A percentile compares a stretch with the other conserved stretches of the same genome.
Conservation (phyloP, 1,284 basidiomycete genomes). For the Tetrapyrgos nigripes region DNA sequence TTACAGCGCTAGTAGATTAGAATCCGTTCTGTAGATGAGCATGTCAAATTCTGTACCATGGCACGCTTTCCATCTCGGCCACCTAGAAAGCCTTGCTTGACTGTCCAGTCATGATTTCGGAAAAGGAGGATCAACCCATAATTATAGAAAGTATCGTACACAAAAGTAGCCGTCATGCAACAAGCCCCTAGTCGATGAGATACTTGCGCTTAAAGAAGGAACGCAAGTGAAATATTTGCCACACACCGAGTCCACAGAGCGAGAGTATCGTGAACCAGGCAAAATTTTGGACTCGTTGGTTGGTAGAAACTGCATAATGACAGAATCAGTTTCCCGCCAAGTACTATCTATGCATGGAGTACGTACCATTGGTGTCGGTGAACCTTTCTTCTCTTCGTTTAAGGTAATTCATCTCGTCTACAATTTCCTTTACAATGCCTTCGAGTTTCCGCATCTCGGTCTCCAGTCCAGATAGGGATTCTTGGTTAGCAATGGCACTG, state of each 20-base stretch:
- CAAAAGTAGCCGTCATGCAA: background rate
- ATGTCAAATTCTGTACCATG: too few relatives aligned
- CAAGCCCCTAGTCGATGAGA: slow-evolving; percentile 80
- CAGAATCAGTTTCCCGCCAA: slow-evolving; percentile 6
- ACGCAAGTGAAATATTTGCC: slow-evolving; percentile 95
- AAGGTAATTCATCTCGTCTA: slow-evolving; percentile 94
- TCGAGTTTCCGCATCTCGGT: slow-evolving; percentile 99
- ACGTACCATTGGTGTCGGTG: slow-evolving; percentile 90
- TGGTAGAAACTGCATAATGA: slow-evolving; percentile 88
- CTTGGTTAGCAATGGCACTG: slow-evolving; percentile 98
- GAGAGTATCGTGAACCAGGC: slow-evolving; percentile 88
- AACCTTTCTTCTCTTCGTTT: slow-evolving; percentile 91
- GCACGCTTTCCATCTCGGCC: too few relatives aligned
- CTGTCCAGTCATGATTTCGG: too few relatives aligned
- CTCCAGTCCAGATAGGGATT: slow-evolving; percentile 94
- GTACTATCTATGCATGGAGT: slow-evolving; percentile 5
- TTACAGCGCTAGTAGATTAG: too few relatives aligned
- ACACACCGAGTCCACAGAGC: slow-evolving; percentile 85
- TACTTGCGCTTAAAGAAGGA: slow-evolving; percentile 98
- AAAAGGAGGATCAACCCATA: background rate
- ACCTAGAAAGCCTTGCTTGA: too few relatives aligned
- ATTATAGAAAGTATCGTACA: background rate
- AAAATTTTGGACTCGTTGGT: slow-evolving; percentile 90
- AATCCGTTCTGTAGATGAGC: too few relatives aligned
- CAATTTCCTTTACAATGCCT: slow-evolving; percentile 92